A percentile compares a stretch with the other conserved stretches of the same genome.
Conservation (phyloP, 306 rosid genomes). For the Pterocarpus santalinus region DNA sequence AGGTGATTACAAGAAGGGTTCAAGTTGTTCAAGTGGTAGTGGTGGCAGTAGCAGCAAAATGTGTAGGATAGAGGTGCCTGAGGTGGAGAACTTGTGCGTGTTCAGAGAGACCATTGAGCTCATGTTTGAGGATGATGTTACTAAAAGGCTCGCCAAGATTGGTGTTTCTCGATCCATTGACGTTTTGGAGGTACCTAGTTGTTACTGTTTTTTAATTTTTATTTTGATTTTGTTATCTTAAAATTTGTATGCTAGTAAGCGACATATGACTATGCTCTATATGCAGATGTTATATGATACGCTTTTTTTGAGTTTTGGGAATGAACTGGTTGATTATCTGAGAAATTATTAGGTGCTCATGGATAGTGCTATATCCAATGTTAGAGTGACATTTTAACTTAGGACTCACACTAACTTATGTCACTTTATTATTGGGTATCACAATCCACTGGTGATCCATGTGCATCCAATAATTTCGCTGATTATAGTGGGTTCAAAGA, state of each 20-base stretch:
- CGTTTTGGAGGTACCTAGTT: constrained; percentile 76
- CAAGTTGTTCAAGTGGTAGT: constrained; percentile 44
- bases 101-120: constrained; percentile 82
- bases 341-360: too few species aligned
- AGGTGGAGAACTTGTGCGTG: constrained; percentile 79
- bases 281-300: background rate
- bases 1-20: constrained; percentile 54
- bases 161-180: constrained; percentile 86
- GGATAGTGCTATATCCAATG: too few species aligned
- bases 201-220: background rate
- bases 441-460: too few species aligned
- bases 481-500: background rate
- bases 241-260: background rate
- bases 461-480: too few species aligned
- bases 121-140: constrained; percentile 81
- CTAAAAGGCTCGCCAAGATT: constrained; percentile 63
- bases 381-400: too few species aligned
- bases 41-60: constrained; percentile 43
- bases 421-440: too few species aligned
- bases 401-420: too few species aligned
- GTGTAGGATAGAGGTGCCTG: constrained; percentile 88
- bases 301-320: constrained; percentile 4
- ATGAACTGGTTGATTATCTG: background rate
- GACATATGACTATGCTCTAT: background rate
- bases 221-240: too few species aligned